phyloP scores from a whole-genome alignment of 805 yeast genomes.

The Candida mattraensis region DNA sequence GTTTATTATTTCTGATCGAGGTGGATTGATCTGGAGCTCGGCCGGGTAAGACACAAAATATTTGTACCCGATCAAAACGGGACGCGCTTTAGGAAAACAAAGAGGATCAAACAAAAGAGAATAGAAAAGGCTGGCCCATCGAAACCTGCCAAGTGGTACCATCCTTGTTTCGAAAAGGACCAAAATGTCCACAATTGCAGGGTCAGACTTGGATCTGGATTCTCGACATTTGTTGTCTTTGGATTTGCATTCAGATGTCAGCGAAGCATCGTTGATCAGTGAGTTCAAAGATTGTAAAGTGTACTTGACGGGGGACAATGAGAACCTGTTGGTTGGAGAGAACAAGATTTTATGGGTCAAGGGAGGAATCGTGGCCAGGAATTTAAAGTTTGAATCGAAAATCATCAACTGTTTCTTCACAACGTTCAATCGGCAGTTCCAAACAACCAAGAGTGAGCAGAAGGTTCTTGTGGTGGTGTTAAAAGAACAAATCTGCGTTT shows the following conservation, averaged over 20 bases:
- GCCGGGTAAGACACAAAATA: no score
- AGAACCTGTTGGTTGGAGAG: slow-evolving; percentile 26
- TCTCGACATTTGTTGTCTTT: slow-evolving; percentile 18
- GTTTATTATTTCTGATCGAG: no score
- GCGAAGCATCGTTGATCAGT: slow-evolving; percentile 13
- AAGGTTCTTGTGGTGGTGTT: slow-evolving; percentile 60
- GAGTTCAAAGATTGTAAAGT: slow-evolving; percentile 16
- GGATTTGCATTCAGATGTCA: slow-evolving; percentile 22
- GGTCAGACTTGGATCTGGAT: slow-evolving; percentile 17
- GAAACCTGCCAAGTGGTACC: no score
- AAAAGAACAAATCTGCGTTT: slow-evolving; percentile 59
- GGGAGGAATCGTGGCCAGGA: slow-evolving; percentile 50
- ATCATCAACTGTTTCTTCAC: slow-evolving; percentile 65
- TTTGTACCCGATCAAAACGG: no score
- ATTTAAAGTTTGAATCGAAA: slow-evolving; percentile 48
- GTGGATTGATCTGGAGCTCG: no score
- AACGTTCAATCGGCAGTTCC: slow-evolving; percentile 38
- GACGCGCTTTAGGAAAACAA: neutral
- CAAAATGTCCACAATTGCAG: slow-evolving; percentile 11
- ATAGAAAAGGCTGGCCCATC: neutral
- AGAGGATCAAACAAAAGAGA: neutral
- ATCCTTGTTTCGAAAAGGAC: no score
- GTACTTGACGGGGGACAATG: slow-evolving; percentile 22
- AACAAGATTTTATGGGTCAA: slow-evolving; percentile 47
- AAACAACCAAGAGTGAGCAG: slow-evolving; percentile 11